Percentiles rank a stretch among this genome's conserved stretches.
Conservation (phyloP, 345 rosid genomes). For the Gossypium anomalum region DNA sequence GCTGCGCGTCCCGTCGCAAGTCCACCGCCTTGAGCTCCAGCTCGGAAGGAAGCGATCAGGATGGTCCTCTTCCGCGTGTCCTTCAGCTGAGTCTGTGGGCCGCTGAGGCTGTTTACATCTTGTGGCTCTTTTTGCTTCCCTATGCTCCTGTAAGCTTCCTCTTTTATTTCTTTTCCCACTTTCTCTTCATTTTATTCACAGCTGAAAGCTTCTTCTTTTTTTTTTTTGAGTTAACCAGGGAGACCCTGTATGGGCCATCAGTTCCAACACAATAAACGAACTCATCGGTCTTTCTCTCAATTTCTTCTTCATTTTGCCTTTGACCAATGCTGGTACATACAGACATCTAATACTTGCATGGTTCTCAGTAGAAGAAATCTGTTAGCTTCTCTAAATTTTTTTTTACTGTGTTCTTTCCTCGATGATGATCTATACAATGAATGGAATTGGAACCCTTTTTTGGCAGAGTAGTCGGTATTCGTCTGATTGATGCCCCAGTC, state of each 20-base stretch:
- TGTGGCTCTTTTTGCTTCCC: slow-evolving; percentile 93
- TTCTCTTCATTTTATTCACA: neutral
- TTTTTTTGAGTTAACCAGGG: slow-evolving; percentile 42
- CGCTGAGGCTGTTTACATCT: slow-evolving; percentile 72
- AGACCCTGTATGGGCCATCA: slow-evolving; percentile 91
- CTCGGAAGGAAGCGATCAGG: slow-evolving; percentile 26
- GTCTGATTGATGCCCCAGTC: slow-evolving; percentile 63
- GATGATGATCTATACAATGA: slow-evolving; percentile 1
- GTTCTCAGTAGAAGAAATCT: neutral
- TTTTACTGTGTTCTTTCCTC: neutral
- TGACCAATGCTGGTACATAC: slow-evolving; percentile 56
- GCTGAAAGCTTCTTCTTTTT: neutral
- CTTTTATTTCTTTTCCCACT: neutral
- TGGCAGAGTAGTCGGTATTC: slow-evolving; percentile 78
- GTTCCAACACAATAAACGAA: slow-evolving; percentile 62
- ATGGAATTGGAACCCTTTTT: slow-evolving; percentile 19
- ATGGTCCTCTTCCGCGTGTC: slow-evolving; percentile 27
- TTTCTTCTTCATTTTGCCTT: slow-evolving; percentile 89
- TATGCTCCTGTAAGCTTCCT: slow-evolving; percentile 62
- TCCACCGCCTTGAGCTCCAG: slow-evolving; percentile 22
- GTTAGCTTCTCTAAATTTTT: neutral
- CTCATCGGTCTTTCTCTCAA: slow-evolving; percentile 80
- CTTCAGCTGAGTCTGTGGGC: slow-evolving; percentile 54
- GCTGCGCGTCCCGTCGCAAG: slow-evolving; percentile 51
- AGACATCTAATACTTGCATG: neutral